Percentiles rank a stretch among this genome's conserved stretches.
Evolutionary conservation across 495 filamentous ascomycete species (phyloP).

Genomic region (Coniosporium apollinis): DNA sequence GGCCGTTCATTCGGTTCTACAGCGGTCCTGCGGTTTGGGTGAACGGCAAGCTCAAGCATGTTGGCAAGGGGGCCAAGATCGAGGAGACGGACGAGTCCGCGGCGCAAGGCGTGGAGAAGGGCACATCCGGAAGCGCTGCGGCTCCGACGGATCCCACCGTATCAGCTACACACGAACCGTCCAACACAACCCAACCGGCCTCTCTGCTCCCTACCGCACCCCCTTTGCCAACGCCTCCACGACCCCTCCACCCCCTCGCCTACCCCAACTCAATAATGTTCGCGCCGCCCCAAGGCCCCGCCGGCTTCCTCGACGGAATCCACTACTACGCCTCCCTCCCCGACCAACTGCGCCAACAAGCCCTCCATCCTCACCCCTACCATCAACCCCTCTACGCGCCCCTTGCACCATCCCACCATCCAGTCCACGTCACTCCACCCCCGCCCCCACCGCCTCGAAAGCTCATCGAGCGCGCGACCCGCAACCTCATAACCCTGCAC

Average conservation of each 20-base stretch:
- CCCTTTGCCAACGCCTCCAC: too few species aligned
- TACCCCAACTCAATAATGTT: too few species aligned
- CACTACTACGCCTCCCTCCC: conserved; percentile 16
- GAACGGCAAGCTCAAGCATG: conserved; percentile 57
- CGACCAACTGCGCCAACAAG: background rate
- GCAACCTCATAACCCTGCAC: conserved; percentile 14
- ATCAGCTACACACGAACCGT: background rate
- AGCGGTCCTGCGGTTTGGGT: conserved; percentile 69
- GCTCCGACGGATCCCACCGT: background rate
- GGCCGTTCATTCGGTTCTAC: conserved; percentile 84
- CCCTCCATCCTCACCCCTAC: conserved; percentile 7
- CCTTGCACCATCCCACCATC: conserved; percentile 4
- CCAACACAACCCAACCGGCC: background rate
- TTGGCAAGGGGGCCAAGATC: conserved; percentile 51
- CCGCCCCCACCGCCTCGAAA: conserved; percentile 8
- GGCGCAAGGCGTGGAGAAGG: too few species aligned
- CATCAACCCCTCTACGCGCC: conserved; percentile 5
- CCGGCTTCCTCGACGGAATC: conserved; percentile 19
- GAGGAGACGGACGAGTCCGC: conserved; percentile 32
- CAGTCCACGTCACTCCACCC: conserved; percentile 7
- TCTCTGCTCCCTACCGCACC: too few species aligned
- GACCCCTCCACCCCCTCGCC: too few species aligned
- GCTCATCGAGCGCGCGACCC: conserved; percentile 10
- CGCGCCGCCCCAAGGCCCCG: background rate
- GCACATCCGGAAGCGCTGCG: background rate